Evolutionary conservation across 208 protist species (phyloP).

Genomic region (Phytomonas sp.): DNA sequence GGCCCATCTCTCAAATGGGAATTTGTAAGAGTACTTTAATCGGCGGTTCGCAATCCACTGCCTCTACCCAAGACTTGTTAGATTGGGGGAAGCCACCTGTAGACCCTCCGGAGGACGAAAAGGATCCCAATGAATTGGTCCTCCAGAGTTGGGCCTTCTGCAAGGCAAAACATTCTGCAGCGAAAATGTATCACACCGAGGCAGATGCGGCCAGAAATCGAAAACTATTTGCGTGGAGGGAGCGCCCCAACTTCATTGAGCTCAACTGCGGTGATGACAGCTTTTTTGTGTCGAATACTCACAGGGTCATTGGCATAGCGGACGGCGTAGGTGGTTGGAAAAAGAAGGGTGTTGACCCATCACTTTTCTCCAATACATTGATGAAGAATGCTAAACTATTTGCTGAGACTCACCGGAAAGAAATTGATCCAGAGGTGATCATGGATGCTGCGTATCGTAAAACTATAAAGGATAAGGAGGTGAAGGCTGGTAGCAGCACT

Average conservation of each 20-base stretch:
- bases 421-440: conserved; percentile 78
- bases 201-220: conserved; percentile 69
- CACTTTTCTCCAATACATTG: conserved; percentile 76
- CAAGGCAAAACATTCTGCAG: conserved; percentile 73
- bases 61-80: not conserved
- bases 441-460: conserved; percentile 74
- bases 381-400: conserved; percentile 90
- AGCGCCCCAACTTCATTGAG: conserved; percentile 85
- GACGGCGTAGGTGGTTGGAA: conserved; percentile 91
- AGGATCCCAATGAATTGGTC: conserved; percentile 78
- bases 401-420: conserved; percentile 72
- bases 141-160: conserved; percentile 89
- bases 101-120: conserved; percentile 57
- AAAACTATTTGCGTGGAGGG: conserved; percentile 63
- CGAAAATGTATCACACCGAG: conserved; percentile 73
- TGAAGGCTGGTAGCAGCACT: conserved; percentile 88
- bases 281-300: conserved; percentile 90
- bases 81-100: conserved; percentile 72
- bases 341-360: conserved; percentile 73
- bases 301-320: conserved; percentile 86
- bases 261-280: conserved; percentile 91
- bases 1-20: not conserved
- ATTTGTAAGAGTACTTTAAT: not conserved
- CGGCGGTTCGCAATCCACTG: not conserved
- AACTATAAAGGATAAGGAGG: conserved; percentile 56